Conservation (phyloP, 352 stramenopile species). For the Phytophthora cryptogea region DNA sequence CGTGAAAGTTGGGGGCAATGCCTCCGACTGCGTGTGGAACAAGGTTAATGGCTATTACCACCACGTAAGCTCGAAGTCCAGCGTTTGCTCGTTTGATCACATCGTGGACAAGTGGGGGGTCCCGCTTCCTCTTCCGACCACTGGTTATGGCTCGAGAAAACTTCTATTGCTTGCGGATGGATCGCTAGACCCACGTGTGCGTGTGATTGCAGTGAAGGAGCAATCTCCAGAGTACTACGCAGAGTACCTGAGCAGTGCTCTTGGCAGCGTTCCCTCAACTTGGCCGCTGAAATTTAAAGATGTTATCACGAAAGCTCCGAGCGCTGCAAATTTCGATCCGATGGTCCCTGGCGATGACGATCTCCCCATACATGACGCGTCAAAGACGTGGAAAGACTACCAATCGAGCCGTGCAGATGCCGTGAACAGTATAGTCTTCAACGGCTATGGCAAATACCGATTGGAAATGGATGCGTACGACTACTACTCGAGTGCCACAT, state of each 20-base stretch:
- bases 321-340: conserved; percentile 9
- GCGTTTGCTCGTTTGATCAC: conserved; percentile 38
- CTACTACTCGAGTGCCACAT: conserved; percentile 45
- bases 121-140: conserved; percentile 50
- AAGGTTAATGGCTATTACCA: conserved; percentile 32
- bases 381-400: conserved; percentile 56
- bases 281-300: conserved; percentile 25
- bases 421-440: conserved; percentile 51
- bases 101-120: conserved; percentile 46
- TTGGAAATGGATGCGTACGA: conserved; percentile 54
- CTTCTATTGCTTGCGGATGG: conserved; percentile 27
- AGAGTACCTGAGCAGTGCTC: conserved; percentile 14
- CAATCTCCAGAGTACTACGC: conserved; percentile 34
- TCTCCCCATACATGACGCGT: conserved; percentile 17
- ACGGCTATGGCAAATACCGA: conserved; percentile 50
- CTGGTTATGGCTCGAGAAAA: conserved; percentile 47
- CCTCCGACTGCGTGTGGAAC: conserved; percentile 51
- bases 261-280: conserved; percentile 15
- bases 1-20: conserved; percentile 19
- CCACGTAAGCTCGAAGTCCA: conserved; percentile 22
- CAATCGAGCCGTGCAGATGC: conserved; percentile 35
- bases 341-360: conserved; percentile 11
- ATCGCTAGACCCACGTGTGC: conserved; percentile 24
- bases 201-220: conserved; percentile 20
- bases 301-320: conserved; percentile 18